Evolutionary conservation across 2,329 filamentous ascomycete species (phyloP), one percentile per base, ranked within the genome.

Genomic region (Curvularia sp.): DNA sequence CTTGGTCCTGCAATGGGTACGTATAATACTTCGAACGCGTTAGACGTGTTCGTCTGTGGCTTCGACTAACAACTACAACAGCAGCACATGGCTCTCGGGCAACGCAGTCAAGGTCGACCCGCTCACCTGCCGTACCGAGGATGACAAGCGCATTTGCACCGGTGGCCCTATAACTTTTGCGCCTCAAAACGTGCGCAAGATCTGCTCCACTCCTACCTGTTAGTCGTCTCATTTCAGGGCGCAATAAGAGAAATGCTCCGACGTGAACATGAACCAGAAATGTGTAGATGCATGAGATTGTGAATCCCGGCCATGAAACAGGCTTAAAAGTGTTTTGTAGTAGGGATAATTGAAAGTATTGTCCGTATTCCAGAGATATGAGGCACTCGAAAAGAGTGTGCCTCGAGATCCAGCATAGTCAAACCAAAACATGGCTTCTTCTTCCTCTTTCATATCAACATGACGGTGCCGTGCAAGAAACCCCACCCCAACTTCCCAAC

Each of bases 1-100:
- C 57, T 6, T 75, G 72, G 72, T 47, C 39, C 19, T 75, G 73
- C 52, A 56, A 68, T 30, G 65, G 64, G 73, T 75, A 55, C 54
- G 70, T 68, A 18, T 42, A 25, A 21, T 25, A 25, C 39, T 42
- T 38, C 2, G 19, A 15, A 23, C 12, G 38, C 19, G 7, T 42
- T 42, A 12, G 39, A 25, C 21, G n/a, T 18, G 21, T 5, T n/a
- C 32, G 32, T 36, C 32, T 6, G 15, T 43, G 8, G 8, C 8
- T 6, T 41, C n/a, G 25, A 19, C 49, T 63, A 30, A 61, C 12
- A 49, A 15, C 3, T 12, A 30, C 12, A 8, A 39, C 15, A 68
- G 65, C n/a, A 50, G 46, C 15, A 61, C 63, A 10, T 72, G 69
- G 69, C 53, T 65, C 23, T 69, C 68, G 4, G 50, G 53, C 21